These are phyloP conservation scores for Stenogyne calaminthoides DNA, from an alignment of 305 asterid species.

Conservation along the genomic window DNA sequence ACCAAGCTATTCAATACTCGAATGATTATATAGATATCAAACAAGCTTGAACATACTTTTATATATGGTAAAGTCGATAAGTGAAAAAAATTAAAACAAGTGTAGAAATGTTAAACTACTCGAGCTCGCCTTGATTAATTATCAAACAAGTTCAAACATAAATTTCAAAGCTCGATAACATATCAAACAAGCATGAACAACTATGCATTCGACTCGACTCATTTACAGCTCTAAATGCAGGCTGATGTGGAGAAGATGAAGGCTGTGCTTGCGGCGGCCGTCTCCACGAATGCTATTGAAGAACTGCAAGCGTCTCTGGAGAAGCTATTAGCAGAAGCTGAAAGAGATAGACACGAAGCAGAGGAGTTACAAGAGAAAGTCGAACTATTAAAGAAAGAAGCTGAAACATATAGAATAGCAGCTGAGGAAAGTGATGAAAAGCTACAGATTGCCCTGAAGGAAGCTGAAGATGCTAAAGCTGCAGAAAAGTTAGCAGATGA, in stretches of 20 bases:
- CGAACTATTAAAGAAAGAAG: conserved; percentile 42
- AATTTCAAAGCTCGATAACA: neutral
- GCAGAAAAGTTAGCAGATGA: conserved; percentile 70
- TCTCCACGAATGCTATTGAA: conserved; percentile 23
- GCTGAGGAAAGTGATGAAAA: conserved; percentile 57
- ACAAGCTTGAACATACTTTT: neutral
- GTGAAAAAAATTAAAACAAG: neutral
- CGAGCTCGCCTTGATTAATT: neutral
- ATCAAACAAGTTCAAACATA: neutral
- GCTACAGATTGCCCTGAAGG: conserved; percentile 47
- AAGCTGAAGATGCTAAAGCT: conserved; percentile 62
- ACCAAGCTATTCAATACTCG: neutral
- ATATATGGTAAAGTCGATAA: too few relatives aligned
- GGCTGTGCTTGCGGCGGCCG: conserved; percentile 40
- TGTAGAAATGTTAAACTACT: neutral
- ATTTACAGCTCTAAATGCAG: conserved; percentile 23
- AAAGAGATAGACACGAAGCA: conserved; percentile 43
- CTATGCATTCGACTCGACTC: neutral
- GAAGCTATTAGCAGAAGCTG: conserved; percentile 44
- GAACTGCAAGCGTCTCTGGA: conserved; percentile 45
- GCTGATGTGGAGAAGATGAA: conserved; percentile 39
- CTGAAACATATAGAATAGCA: conserved; percentile 41
- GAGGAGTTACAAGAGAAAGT: conserved; percentile 42
- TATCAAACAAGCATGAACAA: neutral
- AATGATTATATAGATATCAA: neutral